Conservation (phyloP, 2,329 filamentous ascomycete genomes). For the Nigrospora oryzae region DNA sequence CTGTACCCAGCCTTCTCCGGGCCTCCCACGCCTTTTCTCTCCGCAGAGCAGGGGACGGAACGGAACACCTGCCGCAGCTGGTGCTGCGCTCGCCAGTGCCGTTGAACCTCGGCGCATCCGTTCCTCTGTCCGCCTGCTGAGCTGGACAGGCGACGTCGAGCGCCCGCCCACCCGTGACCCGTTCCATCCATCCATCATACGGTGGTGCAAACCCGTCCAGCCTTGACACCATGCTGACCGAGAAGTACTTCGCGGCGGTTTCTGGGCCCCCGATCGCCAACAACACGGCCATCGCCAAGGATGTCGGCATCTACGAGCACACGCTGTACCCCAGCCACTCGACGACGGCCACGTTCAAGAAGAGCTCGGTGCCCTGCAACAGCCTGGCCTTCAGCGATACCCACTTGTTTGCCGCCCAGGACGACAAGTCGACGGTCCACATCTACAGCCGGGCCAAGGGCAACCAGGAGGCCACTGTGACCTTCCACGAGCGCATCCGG, state of each 20-base stretch:
- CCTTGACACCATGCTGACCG: slow-evolving; percentile 40
- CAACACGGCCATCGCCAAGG: slow-evolving; percentile 60
- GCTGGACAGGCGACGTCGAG: too few relatives aligned
- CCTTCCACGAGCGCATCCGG: slow-evolving; percentile 79
- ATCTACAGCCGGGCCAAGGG: slow-evolving; percentile 80
- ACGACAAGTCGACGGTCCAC: slow-evolving; percentile 85
- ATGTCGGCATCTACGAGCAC: slow-evolving; percentile 82
- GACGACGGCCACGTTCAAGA: slow-evolving; percentile 80
- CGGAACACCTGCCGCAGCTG: too few relatives aligned
- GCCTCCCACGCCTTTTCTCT: too few relatives aligned
- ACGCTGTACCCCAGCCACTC: slow-evolving; percentile 69
- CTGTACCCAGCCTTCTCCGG: too few relatives aligned
- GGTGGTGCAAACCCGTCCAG: neutral
- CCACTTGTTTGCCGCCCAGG: slow-evolving; percentile 86
- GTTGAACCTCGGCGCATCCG: too few relatives aligned
- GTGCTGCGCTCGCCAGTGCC: too few relatives aligned
- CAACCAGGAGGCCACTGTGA: slow-evolving; percentile 80
- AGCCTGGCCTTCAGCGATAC: slow-evolving; percentile 71
- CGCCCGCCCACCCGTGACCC: too few relatives aligned
- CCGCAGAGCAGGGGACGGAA: too few relatives aligned
- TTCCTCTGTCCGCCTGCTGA: too few relatives aligned
- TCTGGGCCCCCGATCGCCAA: slow-evolving; percentile 48
- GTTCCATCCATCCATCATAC: too few relatives aligned
- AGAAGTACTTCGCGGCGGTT: slow-evolving; percentile 52
- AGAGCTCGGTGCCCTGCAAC: slow-evolving; percentile 73